A percentile compares a stretch with the other conserved stretches of the same genome.
These are phyloP conservation scores for Chalciporus pseudorubinellus DNA, from an alignment of 768 basidiomycete genomes.

Conservation along the genomic window DNA sequence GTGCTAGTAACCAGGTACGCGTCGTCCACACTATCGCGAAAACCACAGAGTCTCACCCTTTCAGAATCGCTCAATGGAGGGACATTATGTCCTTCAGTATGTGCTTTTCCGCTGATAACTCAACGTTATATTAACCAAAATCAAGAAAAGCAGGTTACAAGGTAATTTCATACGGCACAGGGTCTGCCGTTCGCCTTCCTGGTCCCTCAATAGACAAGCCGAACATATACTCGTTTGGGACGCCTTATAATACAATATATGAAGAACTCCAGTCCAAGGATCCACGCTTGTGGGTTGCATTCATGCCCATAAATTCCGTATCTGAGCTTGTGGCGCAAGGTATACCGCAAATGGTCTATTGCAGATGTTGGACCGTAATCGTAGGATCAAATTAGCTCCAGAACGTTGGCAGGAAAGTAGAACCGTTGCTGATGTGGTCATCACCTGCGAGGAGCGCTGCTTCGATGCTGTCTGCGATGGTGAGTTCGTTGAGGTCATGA, in stretches of 20 bases:
- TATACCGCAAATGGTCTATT: slow-evolving; percentile 93
- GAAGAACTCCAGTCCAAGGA: slow-evolving; percentile 87
- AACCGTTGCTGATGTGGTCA: slow-evolving; percentile 90
- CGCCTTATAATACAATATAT: slow-evolving; percentile 94
- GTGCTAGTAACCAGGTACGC: slow-evolving; percentile 94
- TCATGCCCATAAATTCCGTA: slow-evolving; percentile 2
- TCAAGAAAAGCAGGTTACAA: slow-evolving; percentile 84
- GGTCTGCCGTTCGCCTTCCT: slow-evolving; percentile 93
- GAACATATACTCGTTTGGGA: slow-evolving; percentile 95
- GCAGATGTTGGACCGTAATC: slow-evolving; percentile 95
- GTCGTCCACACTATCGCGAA: neutral
- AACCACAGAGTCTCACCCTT: slow-evolving; percentile 13
- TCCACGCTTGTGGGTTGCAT: slow-evolving; percentile 63
- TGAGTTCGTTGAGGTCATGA: slow-evolving; percentile 37
- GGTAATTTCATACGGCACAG: slow-evolving; percentile 94
- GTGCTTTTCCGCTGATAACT: slow-evolving; percentile 31
- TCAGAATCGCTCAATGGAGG: slow-evolving; percentile 98
- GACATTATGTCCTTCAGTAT: slow-evolving; percentile 85
- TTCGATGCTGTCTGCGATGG: slow-evolving; percentile 99
- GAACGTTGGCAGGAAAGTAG: slow-evolving; percentile 96
- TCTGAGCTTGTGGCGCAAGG: slow-evolving; percentile 39
- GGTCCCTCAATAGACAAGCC: slow-evolving; percentile 97
- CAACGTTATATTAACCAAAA: slow-evolving; percentile 6
- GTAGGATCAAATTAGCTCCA: slow-evolving; percentile 86
- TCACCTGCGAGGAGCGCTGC: slow-evolving; percentile 98